A percentile compares a stretch with the other conserved stretches of the same genome.
Evolutionary conservation across 2,329 filamentous ascomycete genomes (phyloP).

Genomic region (Drechslerella coelobrocha): DNA sequence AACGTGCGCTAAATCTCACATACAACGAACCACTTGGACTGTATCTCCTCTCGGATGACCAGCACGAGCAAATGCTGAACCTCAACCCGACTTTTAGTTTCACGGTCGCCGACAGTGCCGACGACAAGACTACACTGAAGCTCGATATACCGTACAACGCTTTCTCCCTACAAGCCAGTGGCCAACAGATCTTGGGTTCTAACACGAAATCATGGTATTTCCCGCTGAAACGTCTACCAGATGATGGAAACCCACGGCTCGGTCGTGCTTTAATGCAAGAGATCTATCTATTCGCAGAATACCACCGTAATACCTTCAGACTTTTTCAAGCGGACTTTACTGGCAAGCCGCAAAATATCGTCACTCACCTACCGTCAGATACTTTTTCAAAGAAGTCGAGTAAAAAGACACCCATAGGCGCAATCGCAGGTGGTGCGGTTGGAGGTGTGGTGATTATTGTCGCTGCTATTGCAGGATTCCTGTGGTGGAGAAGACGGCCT

Average conservation of each 20-base stretch:
- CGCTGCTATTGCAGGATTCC: constrained; percentile 26
- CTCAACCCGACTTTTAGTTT: constrained; percentile 34
- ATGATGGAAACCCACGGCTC: constrained; percentile 19
- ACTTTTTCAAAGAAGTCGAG: neutral
- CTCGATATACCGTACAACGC: constrained; percentile 34
- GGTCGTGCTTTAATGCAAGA: constrained; percentile 44
- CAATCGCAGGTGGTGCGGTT: constrained; percentile 50
- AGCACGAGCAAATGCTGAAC: constrained; percentile 26
- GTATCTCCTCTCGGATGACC: constrained; percentile 29
- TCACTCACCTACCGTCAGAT: constrained; percentile 21
- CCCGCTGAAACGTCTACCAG: constrained; percentile 31
- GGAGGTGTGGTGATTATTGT: constrained; percentile 50
- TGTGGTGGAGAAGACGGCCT: constrained; percentile 25
- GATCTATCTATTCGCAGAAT: constrained; percentile 45
- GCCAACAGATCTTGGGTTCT: constrained; percentile 19
- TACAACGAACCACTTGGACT: constrained; percentile 18
- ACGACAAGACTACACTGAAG: constrained; percentile 15
- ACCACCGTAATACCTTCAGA: constrained; percentile 27
- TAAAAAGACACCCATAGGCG: constrained; percentile 37
- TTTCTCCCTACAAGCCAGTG: constrained; percentile 38
- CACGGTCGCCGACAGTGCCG: constrained; percentile 21
- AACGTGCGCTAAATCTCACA: constrained; percentile 29
- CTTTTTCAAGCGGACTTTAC: constrained; percentile 33
- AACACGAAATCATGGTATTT: constrained; percentile 35
- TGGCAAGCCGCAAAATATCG: constrained; percentile 28